Conservation (phyloP, 176 grass and related monocot genomes). For the Aegilops speltoides region DNA sequence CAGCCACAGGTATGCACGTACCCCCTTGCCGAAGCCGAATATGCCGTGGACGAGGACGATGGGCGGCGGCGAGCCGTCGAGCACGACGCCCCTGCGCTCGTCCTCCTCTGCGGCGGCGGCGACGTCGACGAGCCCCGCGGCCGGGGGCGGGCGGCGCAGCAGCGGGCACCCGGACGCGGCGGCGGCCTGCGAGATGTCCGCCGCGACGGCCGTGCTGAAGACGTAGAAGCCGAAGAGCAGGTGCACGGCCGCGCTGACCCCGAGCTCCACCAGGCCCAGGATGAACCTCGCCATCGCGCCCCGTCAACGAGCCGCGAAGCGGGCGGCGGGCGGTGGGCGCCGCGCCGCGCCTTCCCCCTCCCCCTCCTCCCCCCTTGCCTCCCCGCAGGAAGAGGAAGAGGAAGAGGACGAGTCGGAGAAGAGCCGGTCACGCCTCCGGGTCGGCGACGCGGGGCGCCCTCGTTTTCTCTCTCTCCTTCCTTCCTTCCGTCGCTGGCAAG, state of each 20-base stretch:
- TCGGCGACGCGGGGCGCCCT: background rate
- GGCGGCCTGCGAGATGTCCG: constrained; percentile 79
- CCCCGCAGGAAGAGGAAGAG: constrained; percentile 16
- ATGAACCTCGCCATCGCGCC: constrained; percentile 67
- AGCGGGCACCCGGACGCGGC: constrained; percentile 37
- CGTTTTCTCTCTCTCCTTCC: background rate
- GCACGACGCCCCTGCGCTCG: constrained; percentile 42
- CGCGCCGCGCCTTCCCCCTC: background rate
- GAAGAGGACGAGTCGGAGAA: constrained; percentile 2
- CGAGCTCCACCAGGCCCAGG: constrained; percentile 71
- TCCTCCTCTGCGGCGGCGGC: constrained; percentile 31
- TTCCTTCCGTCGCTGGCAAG: background rate
- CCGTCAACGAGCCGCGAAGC: background rate
- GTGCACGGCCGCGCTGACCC: constrained; percentile 74
- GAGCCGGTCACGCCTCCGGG: constrained; percentile 18
- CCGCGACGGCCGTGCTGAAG: constrained; percentile 86
- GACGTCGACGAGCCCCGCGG: constrained; percentile 44
- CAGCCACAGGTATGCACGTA: constrained; percentile 7
- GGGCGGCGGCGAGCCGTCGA: constrained; percentile 71
- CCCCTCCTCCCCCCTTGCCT: constrained; percentile 6
- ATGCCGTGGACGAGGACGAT: constrained; percentile 97
- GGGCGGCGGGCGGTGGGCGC: too few relatives aligned
- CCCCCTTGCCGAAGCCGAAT: constrained; percentile 98
- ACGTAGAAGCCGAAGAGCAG: constrained; percentile 89
- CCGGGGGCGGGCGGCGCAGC: constrained; percentile 35